These are phyloP conservation scores for Starmerella riodocensis DNA, from an alignment of 805 yeast genomes.

Conservation along the genomic window DNA sequence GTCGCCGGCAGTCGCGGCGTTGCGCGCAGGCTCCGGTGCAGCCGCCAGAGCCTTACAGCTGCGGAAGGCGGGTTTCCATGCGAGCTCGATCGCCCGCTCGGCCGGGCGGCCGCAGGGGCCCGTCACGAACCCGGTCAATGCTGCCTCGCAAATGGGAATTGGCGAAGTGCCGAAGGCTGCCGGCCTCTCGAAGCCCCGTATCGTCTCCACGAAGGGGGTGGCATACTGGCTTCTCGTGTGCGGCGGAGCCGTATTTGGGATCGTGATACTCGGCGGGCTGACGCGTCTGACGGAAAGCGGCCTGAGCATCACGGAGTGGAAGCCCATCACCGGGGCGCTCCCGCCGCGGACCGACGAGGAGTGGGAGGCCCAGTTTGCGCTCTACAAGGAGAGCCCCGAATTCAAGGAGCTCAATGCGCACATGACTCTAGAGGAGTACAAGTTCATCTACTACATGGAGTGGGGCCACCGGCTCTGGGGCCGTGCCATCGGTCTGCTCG, in stretches of 20 bases:
- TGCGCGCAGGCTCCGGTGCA: too few relatives aligned
- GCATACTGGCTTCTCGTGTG: slow-evolving; percentile 85
- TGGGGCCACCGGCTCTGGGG: slow-evolving; percentile 95
- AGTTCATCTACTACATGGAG: slow-evolving; percentile 91
- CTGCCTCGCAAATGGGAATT: slow-evolving; percentile 15
- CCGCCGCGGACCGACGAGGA: slow-evolving; percentile 75
- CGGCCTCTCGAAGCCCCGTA: slow-evolving; percentile 19
- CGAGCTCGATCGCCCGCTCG: neutral
- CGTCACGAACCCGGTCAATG: neutral
- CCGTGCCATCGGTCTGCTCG: slow-evolving; percentile 71
- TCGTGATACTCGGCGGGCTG: slow-evolving; percentile 90
- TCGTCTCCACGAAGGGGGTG: slow-evolving; percentile 42
- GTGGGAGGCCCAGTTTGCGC: slow-evolving; percentile 74
- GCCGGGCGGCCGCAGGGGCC: neutral
- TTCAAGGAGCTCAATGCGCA: slow-evolving; percentile 79
- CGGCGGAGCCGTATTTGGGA: slow-evolving; percentile 81
- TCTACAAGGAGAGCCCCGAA: slow-evolving; percentile 80
- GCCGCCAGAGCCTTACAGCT: too few relatives aligned
- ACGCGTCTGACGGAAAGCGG: slow-evolving; percentile 95
- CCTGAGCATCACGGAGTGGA: slow-evolving; percentile 94
- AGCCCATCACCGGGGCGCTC: slow-evolving; percentile 86
- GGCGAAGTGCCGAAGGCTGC: slow-evolving; percentile 16
- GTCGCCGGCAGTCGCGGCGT: too few relatives aligned
- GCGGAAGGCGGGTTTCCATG: too few relatives aligned
- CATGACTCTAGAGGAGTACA: slow-evolving; percentile 80